Evolutionary conservation across 164 flowering plant genomes (phyloP), one percentile per base, ranked within the genome.

Genomic region (Umbellularia californica): DNA sequence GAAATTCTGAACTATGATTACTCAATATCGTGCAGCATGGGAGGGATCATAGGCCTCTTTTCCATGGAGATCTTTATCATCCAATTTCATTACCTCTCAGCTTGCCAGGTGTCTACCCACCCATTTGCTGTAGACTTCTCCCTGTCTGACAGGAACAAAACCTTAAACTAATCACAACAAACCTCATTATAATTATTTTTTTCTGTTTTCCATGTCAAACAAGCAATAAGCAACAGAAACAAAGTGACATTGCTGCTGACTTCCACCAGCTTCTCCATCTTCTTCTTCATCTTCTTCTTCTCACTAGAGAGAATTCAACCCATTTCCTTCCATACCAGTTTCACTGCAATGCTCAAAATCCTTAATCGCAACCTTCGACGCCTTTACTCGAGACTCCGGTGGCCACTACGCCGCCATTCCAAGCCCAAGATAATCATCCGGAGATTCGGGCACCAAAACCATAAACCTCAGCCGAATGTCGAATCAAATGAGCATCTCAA

Each of bases 351-450:
- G 86, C 73, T 87, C 4, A 79, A 70, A 3, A 5, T 52, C 20
- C 60, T 90, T 15, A 77, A 76, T 17, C 81, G 77, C 79, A 87
- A 83, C 64, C 72, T 90, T 69, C 79, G 83, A 15, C 79, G 76
- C 20, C 66, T 89, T 50, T 89, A 83, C 73, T 84, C 89, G 20
- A 83, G 84, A 71, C 60, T 92, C 10, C 58, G 83, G 69, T 78
- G 89, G 85, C 76, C 85, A 52, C 51, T 83, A 10, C 58, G 86
- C 83, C 71, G 84, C 69, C 84, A 83, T 2, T 79, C 84, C 3
- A 86, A 76, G 86, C 81, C 86, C 22, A 89, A 82, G 79, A 74
- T 89, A 51, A 74, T 87, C 22, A 84, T 92, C 78, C 87, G 76
- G 65, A 85, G 87, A 81, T 82, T 89, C 47, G 82, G 86, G 19